Evolutionary conservation across 2,329 filamentous ascomycete genomes (phyloP).

Genomic region (Ceratocystis ficicola): DNA sequence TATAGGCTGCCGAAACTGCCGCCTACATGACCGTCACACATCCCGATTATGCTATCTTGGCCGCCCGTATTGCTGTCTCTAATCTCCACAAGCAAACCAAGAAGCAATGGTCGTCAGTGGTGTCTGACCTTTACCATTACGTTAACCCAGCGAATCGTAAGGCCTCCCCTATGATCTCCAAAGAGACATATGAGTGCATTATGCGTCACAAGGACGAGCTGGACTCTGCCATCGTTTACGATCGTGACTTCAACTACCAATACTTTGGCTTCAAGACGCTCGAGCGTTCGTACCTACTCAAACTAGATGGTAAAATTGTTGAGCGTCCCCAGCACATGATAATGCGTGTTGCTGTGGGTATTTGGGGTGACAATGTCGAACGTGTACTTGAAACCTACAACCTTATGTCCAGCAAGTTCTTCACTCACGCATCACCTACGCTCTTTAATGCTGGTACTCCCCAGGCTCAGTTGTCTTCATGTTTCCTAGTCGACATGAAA

Average conservation of each 20-base stretch:
- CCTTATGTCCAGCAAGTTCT: conserved; percentile 96
- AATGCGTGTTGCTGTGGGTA: conserved; percentile 96
- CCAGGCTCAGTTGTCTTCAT: conserved; percentile 86
- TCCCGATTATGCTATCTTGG: conserved; percentile 96
- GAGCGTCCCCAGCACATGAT: conserved; percentile 99
- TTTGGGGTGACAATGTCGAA: conserved; percentile 91
- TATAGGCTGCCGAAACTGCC: conserved; percentile 89
- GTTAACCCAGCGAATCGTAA: conserved; percentile 84
- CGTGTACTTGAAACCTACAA: conserved; percentile 96
- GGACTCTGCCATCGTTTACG: conserved; percentile 97
- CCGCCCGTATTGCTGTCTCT: conserved; percentile 94
- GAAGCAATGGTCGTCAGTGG: conserved; percentile 96
- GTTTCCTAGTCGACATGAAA: conserved; percentile 99
- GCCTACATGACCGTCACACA: conserved; percentile 99
- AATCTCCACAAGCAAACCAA: conserved; percentile 99
- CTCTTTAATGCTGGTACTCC: conserved; percentile 97
- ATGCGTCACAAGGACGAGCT: conserved; percentile 95
- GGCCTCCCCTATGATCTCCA: conserved; percentile 84
- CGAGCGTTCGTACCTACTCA: conserved; percentile 92
- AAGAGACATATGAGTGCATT: conserved; percentile 79
- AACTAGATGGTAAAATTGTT: conserved; percentile 88
- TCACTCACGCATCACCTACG: conserved; percentile 95
- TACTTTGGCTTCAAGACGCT: conserved; percentile 99
- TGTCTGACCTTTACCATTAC: conserved; percentile 89
- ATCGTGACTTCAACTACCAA: conserved; percentile 99